Evolutionary conservation across 1,284 basidiomycete species (phyloP).

Genomic region (Cystobasidium sp.): DNA sequence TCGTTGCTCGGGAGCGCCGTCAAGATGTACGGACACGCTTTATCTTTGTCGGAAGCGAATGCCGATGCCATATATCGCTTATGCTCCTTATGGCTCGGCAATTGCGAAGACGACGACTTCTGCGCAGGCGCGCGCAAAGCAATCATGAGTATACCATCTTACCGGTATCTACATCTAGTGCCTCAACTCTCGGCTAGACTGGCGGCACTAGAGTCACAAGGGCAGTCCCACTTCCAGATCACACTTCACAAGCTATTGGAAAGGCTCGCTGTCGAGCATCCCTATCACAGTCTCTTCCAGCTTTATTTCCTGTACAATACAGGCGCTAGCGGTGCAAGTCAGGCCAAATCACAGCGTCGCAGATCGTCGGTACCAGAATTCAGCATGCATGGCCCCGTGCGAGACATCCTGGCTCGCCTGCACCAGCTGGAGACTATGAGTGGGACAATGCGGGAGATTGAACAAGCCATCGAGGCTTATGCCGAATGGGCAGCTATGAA

Average conservation of each 20-base stretch:
- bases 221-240: conserved; percentile 62
- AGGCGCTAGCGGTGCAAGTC: conserved; percentile 47
- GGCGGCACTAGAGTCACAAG: conserved; percentile 58
- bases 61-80: conserved; percentile 78
- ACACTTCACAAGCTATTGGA: conserved; percentile 63
- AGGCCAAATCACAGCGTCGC: background rate
- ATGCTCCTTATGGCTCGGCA: conserved; percentile 88
- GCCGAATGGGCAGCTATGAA: conserved; percentile 77
- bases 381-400: conserved; percentile 48
- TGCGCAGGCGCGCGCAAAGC: conserved; percentile 63
- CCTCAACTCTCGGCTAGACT: conserved; percentile 91
- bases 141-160: conserved; percentile 73
- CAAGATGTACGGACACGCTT: conserved; percentile 77
- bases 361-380: conserved; percentile 58
- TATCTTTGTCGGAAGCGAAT: conserved; percentile 70
- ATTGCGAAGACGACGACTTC: conserved; percentile 68
- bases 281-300: conserved; percentile 91
- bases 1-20: conserved; percentile 75
- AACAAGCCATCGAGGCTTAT: conserved; percentile 72
- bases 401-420: conserved; percentile 74
- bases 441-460: conserved; percentile 62
- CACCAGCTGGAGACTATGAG: conserved; percentile 62
- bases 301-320: conserved; percentile 68
- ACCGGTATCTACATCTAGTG: conserved; percentile 86
- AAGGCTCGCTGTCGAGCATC: conserved; percentile 85